Evolutionary conservation across 2,329 filamentous ascomycete genomes (phyloP).

Genomic region (Ophiostoma sp.): DNA sequence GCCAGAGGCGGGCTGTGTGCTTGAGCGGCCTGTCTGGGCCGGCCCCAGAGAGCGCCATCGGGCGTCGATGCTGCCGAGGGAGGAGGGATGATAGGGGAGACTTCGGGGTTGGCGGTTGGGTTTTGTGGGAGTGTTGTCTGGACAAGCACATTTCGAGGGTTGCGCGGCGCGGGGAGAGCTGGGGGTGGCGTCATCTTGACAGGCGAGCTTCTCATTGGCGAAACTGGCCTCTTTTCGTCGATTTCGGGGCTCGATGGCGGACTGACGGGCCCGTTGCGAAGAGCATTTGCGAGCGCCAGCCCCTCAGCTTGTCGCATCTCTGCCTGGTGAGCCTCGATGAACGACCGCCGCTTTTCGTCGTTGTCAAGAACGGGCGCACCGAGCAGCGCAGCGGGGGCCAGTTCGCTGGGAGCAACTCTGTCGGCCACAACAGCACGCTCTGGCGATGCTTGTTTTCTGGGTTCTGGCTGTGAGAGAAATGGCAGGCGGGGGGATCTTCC

Average conservation of each 20-base stretch:
- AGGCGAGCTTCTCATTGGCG: slow-evolving; percentile 15
- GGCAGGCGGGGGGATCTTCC: slow-evolving; percentile 5
- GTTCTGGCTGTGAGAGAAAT: background rate
- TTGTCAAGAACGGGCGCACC: slow-evolving; percentile 34
- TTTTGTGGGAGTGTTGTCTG: slow-evolving; percentile 8
- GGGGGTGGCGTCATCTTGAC: slow-evolving; percentile 16
- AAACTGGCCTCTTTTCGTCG: slow-evolving; percentile 22
- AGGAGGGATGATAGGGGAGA: slow-evolving; percentile 20
- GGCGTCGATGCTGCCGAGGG: slow-evolving; percentile 19
- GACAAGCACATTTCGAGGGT: slow-evolving; percentile 12
- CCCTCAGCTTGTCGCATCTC: slow-evolving; percentile 59
- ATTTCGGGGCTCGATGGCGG: slow-evolving; percentile 29
- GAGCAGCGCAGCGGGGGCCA: slow-evolving; percentile 27
- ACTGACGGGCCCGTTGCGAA: slow-evolving; percentile 34
- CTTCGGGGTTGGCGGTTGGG: slow-evolving; percentile 10
- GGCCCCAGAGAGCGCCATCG: slow-evolving; percentile 25
- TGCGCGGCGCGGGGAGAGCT: slow-evolving; percentile 23
- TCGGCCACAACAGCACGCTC: slow-evolving; percentile 41
- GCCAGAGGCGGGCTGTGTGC: slow-evolving; percentile 41
- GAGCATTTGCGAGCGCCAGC: slow-evolving; percentile 51
- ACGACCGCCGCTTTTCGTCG: slow-evolving; percentile 53
- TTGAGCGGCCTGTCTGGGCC: slow-evolving; percentile 17
- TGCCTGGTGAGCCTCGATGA: slow-evolving; percentile 54
- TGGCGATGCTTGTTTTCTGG: slow-evolving; percentile 34
- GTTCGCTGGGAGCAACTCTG: slow-evolving; percentile 29